These are phyloP conservation scores for Arabidopsis thaliana DNA, from an alignment of 345 rosid species.

Conservation along the genomic window TAIR10.1 NC_003076.8:828001-828500, in stretches of 20 bases:
- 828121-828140: constrained; percentile 5
- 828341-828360: too few relatives aligned
- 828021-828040: background rate
- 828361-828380: too few relatives aligned
- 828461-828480: too few relatives aligned
- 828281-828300: too few relatives aligned
- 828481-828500: too few relatives aligned
- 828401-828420: too few relatives aligned
- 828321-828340: too few relatives aligned
- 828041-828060: background rate
- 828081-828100: constrained; percentile 50
- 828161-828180: background rate
- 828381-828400: too few relatives aligned
- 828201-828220: constrained; percentile 1
- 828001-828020: constrained; percentile 22
- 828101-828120: constrained; percentile 29
- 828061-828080: constrained; percentile 37
- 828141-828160: constrained; percentile 1
- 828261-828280: too few relatives aligned
- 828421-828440: too few relatives aligned
- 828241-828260: background rate
- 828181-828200: constrained; percentile 5
- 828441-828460: too few relatives aligned
- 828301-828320: too few relatives aligned
- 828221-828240: background rate